Percentiles rank a stretch among this genome's conserved stretches.
phyloP scores from a whole-genome alignment of 371 early-diverging fungal genomes.

The Mortierella sp. region DNA sequence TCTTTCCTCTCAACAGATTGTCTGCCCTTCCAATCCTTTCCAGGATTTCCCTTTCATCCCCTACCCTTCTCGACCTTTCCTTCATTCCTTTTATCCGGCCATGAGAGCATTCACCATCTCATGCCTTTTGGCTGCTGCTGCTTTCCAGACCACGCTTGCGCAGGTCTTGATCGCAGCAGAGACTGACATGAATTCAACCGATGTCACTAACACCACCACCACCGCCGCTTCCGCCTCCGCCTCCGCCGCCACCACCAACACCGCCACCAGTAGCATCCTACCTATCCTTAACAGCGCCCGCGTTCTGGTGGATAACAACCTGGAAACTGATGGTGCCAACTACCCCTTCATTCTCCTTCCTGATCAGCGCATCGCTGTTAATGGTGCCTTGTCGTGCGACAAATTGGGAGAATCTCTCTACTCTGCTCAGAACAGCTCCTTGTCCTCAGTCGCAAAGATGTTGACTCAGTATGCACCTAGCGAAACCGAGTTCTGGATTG shows the following conservation, averaged over 20 bases:
- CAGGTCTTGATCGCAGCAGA: conserved; percentile 56
- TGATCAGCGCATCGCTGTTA: conserved; percentile 40
- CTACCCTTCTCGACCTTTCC: background rate
- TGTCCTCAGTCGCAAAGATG: conserved; percentile 45
- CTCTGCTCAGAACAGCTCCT: conserved; percentile 45
- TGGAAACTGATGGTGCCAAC: conserved; percentile 46
- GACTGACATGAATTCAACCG: conserved; percentile 45
- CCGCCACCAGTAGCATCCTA: conserved; percentile 1
- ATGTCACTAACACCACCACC: background rate
- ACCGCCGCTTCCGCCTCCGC: conserved; percentile 1
- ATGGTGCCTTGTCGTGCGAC: conserved; percentile 30
- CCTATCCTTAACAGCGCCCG: conserved; percentile 45
- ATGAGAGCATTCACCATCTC: conserved; percentile 45
- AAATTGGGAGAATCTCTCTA: conserved; percentile 47
- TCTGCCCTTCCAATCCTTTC: conserved; percentile 33
- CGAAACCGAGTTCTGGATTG: conserved; percentile 43
- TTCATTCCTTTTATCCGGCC: background rate
- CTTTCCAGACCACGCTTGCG: conserved; percentile 44
- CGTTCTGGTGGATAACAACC: conserved; percentile 51
- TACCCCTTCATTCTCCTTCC: conserved; percentile 51
- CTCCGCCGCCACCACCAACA: background rate
- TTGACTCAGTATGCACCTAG: conserved; percentile 31
- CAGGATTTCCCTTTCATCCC: conserved; percentile 8
- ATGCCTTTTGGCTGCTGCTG: conserved; percentile 49
- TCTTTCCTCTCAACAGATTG: background rate